Evolutionary conservation across 345 rosid species (phyloP), one percentile per base, ranked within the genome.

Genomic region (Euphorbia pulcherrima): DNA sequence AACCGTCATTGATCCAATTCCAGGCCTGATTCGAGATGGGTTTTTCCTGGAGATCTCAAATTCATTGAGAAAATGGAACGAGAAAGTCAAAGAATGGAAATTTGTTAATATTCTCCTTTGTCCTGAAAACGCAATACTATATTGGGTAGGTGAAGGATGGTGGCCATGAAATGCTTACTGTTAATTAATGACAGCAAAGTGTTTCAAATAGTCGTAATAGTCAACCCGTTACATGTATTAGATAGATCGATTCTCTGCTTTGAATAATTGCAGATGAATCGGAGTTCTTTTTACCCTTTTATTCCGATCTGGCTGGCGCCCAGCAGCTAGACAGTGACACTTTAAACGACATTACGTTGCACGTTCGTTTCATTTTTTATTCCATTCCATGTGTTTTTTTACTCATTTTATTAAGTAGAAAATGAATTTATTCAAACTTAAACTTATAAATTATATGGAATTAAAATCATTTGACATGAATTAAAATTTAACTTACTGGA

Each of bases 61-160:
- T 75, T 70, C 83, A 76, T 82, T 61, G 68, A 59, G n/a, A 5
- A 61, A 63, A 60, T 41, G 30, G 10, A 21, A 52, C 53, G 6
- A 40, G 56, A 10, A 78, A 81, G 88, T 84, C 87, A 88, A 80
- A 77, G 59, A 51, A 27, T 68, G 74, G 26, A 50, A 57, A 20
- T 23, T 14, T 50, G 18, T 47, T n/a, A n/a, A n/a, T 18, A 47
- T 4, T 12, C 51, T 14, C n/a, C 17, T 47, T 50, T 8, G 6
- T 24, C n/a, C 54, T 50, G 2, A 50, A 50, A 18, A 44, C 13
- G 50, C 20, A n/a, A 50, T 53, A 8, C 57, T 21, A 53, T 53
- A 53, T 21, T 53, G 57, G 26, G 57, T 53, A 21, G 57, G 57
- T 53, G 23, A 53, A 11, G 27, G 14, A 21, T 53, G 28, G 57